Evolutionary conservation across 495 filamentous ascomycete genomes (phyloP).

Genomic region (Glonium stellatum): DNA sequence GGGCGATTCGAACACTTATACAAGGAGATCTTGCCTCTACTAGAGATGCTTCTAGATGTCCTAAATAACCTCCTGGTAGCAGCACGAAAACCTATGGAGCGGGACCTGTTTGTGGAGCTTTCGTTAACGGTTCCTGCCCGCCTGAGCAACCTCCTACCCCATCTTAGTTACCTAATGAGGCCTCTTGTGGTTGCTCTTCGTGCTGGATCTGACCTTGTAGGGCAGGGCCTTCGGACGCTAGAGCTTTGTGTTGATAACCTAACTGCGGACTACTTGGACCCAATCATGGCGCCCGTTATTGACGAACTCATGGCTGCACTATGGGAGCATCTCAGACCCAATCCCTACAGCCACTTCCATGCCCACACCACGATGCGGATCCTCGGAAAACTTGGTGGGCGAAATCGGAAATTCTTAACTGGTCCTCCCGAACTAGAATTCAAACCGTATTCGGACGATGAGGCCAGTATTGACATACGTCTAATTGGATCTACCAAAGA

Average conservation of each 20-base stretch:
- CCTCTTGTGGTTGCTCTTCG: slow-evolving; percentile 90
- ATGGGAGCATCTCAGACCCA: slow-evolving; percentile 86
- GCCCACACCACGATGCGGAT: slow-evolving; percentile 98
- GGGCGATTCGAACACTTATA: slow-evolving; percentile 96
- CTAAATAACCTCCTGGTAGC: slow-evolving; percentile 88
- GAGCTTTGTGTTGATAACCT: slow-evolving; percentile 98
- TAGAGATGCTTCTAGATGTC: slow-evolving; percentile 96
- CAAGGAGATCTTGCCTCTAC: slow-evolving; percentile 89
- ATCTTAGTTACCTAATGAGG: slow-evolving; percentile 94
- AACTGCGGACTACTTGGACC: slow-evolving; percentile 94
- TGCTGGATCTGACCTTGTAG: slow-evolving; percentile 86
- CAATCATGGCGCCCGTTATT: slow-evolving; percentile 98
- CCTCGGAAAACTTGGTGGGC: slow-evolving; percentile 89
- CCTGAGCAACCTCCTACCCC: slow-evolving; percentile 91
- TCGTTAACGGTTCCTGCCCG: slow-evolving; percentile 93
- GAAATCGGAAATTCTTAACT: slow-evolving; percentile 90
- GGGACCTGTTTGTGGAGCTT: slow-evolving; percentile 95
- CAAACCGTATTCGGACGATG: slow-evolving; percentile 78
- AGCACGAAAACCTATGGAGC: slow-evolving; percentile 78
- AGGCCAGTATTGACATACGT: slow-evolving; percentile 75
- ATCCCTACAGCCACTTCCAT: slow-evolving; percentile 92
- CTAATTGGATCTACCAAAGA: slow-evolving; percentile 83
- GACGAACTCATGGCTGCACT: slow-evolving; percentile 96
- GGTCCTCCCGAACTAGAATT: slow-evolving; percentile 74
- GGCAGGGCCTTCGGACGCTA: slow-evolving; percentile 85